Conservation (phyloP, 2,329 filamentous ascomycete species). For the Pezicula neosporulosa region DNA sequence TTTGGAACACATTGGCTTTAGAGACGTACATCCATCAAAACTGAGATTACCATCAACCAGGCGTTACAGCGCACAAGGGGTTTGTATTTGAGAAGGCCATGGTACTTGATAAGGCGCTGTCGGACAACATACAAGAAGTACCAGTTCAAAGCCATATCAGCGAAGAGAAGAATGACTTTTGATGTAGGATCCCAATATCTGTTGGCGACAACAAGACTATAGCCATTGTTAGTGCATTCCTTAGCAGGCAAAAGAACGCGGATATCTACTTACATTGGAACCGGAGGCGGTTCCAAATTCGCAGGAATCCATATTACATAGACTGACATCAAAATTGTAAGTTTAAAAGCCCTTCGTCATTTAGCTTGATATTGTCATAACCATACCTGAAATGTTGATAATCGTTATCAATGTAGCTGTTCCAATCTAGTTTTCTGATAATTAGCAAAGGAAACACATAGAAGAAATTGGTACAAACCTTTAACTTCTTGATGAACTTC, state of each 20-base stretch:
- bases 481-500: conserved; percentile 7
- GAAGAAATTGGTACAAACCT: conserved; percentile 17
- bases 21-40: conserved; percentile 33
- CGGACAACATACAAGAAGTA: conserved; percentile 44
- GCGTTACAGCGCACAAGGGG: conserved; percentile 35
- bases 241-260: too few relatives aligned
- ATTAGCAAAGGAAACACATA: background rate
- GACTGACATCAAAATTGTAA: conserved; percentile 25
- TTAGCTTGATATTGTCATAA: background rate
- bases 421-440: background rate
- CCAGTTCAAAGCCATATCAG: conserved; percentile 46
- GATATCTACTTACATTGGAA: conserved; percentile 2
- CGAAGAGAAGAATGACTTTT: conserved; percentile 45
- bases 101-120: conserved; percentile 28
- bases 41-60: conserved; percentile 33
- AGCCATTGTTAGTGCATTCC: background rate
- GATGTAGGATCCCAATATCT: conserved; percentile 44
- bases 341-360: background rate
- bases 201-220: conserved; percentile 5
- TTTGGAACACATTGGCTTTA: background rate
- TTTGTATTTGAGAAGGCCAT: conserved; percentile 34
- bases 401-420: conserved; percentile 33
- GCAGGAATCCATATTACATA: conserved; percentile 50
- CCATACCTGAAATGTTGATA: conserved; percentile 39
- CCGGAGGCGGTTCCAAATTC: conserved; percentile 25